Percentiles rank a stretch among this genome's conserved stretches.
These are phyloP conservation scores for Cercospora canescens DNA, from an alignment of 2,329 filamentous ascomycete genomes.

Conservation along the genomic window DNA sequence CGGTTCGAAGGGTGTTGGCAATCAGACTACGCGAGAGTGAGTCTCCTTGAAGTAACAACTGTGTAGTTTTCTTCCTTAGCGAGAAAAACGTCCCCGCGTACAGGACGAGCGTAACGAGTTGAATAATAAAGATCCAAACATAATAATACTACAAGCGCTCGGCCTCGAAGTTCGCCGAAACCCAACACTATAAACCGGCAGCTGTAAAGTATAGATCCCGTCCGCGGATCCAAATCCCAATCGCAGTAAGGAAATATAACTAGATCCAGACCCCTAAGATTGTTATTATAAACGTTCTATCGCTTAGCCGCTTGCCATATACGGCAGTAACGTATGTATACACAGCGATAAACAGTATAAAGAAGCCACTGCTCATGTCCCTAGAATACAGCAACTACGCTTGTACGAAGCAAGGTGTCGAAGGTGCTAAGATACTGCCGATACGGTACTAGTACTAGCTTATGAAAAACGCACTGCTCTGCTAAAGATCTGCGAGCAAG, in stretches of 20 bases:
- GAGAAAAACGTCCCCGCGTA: slow-evolving; percentile 43
- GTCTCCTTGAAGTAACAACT: slow-evolving; percentile 21
- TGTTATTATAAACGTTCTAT: slow-evolving; percentile 50
- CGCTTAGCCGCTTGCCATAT: slow-evolving; percentile 53
- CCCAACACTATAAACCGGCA: slow-evolving; percentile 66
- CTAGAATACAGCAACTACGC: slow-evolving; percentile 68
- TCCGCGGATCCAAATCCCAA: slow-evolving; percentile 50
- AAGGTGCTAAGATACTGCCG: slow-evolving; percentile 57
- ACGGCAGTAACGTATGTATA: slow-evolving; percentile 68
- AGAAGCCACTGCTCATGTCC: slow-evolving; percentile 65
- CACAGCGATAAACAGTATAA: slow-evolving; percentile 64
- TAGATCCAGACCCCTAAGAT: slow-evolving; percentile 59
- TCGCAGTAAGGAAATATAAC: slow-evolving; percentile 57
- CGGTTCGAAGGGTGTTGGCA: slow-evolving; percentile 27
- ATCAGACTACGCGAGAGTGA: slow-evolving; percentile 21
- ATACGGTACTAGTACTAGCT: slow-evolving; percentile 60
- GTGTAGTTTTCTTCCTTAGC: slow-evolving; percentile 31
- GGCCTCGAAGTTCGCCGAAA: slow-evolving; percentile 55
- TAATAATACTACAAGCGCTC: slow-evolving; percentile 58
- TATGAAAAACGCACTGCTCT: slow-evolving; percentile 63
- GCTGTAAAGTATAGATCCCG: slow-evolving; percentile 57
- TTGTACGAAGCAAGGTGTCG: slow-evolving; percentile 61
- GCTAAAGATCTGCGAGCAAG: slow-evolving; percentile 66
- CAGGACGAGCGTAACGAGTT: slow-evolving; percentile 54
- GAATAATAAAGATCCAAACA: slow-evolving; percentile 62